These are phyloP conservation scores for Tephrocybe sp. DNA, from an alignment of 768 basidiomycete species.

Conservation along the genomic window DNA sequence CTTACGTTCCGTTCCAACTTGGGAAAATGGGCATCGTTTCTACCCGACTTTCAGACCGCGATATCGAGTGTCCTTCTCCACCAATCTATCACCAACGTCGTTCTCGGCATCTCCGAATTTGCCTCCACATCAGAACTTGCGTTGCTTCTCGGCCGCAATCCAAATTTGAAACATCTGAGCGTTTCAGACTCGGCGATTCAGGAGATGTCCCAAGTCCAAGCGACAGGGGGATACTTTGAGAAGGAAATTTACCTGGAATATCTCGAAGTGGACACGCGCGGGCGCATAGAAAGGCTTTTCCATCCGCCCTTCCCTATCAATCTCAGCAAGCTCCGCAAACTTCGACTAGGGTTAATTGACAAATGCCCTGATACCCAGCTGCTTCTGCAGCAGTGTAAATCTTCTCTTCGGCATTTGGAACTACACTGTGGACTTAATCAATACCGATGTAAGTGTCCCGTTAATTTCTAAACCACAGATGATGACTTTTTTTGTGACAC, in stretches of 20 bases:
- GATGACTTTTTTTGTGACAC: background rate
- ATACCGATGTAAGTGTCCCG: constrained; percentile 6
- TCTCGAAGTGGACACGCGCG: constrained; percentile 3
- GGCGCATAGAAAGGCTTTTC: constrained; percentile 1
- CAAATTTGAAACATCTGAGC: constrained; percentile 2
- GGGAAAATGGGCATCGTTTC: constrained; percentile 1
- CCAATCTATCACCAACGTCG: constrained; percentile 6
- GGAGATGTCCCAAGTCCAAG: background rate
- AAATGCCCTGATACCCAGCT: constrained; percentile 1
- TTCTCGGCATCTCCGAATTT: constrained; percentile 1
- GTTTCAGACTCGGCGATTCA: constrained; percentile 4
- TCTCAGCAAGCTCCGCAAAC: constrained; percentile 6
- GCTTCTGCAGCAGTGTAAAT: background rate
- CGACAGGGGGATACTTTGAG: background rate
- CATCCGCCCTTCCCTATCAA: constrained; percentile 3
- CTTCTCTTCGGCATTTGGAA: constrained; percentile 4
- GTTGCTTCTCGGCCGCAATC: background rate
- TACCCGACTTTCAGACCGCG: constrained; percentile 1
- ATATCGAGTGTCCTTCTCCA: constrained; percentile 4
- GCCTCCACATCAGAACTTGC: constrained; percentile 1
- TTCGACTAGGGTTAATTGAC: constrained; percentile 7
- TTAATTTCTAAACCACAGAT: background rate
- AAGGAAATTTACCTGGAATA: background rate
- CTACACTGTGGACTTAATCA: constrained; percentile 4
- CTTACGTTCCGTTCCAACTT: constrained; percentile 3